phyloP scores from a whole-genome alignment of 352 stramenopile species.

The Globisporangium spinosum region DNA sequence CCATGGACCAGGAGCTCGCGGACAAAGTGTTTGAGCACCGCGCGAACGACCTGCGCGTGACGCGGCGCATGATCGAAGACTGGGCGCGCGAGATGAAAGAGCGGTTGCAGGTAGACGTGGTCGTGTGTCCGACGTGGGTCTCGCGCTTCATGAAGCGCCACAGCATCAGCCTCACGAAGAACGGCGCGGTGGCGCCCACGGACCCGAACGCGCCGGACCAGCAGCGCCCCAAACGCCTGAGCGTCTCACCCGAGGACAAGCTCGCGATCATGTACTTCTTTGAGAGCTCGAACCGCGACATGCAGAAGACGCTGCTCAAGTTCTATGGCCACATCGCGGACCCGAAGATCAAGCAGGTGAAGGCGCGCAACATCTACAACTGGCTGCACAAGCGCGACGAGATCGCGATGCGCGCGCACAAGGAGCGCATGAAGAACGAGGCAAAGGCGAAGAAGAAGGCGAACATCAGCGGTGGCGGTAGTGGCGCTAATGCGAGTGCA shows the following conservation, averaged over 20 bases:
- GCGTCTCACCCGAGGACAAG: slow-evolving; percentile 10
- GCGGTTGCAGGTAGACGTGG: neutral
- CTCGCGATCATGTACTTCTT: slow-evolving; percentile 16
- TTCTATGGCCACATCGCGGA: slow-evolving; percentile 14
- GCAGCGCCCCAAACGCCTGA: slow-evolving; percentile 1
- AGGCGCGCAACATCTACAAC: slow-evolving; percentile 15
- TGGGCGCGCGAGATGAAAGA: slow-evolving; percentile 14
- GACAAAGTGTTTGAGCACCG: slow-evolving; percentile 10
- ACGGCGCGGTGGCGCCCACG: slow-evolving; percentile 9
- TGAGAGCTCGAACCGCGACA: slow-evolving; percentile 14
- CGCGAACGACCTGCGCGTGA: slow-evolving; percentile 5
- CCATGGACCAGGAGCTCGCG: slow-evolving; percentile 15
- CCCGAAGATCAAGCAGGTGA: slow-evolving; percentile 13
- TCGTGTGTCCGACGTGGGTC: slow-evolving; percentile 13
- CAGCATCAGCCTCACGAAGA: slow-evolving; percentile 2
- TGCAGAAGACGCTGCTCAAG: slow-evolving; percentile 15
- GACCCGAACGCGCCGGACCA: slow-evolving; percentile 11
- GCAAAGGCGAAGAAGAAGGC: neutral
- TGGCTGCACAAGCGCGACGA: slow-evolving; percentile 13
- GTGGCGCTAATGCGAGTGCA: too few species aligned
- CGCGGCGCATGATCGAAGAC: slow-evolving; percentile 10
- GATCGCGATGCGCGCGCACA: slow-evolving; percentile 9
- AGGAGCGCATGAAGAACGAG: slow-evolving; percentile 1
- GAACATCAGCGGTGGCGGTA: neutral
- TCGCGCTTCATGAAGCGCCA: slow-evolving; percentile 17